These are phyloP conservation scores for Polyporus tsugae DNA, from an alignment of 1,284 basidiomycete genomes.

Conservation along the genomic window DNA sequence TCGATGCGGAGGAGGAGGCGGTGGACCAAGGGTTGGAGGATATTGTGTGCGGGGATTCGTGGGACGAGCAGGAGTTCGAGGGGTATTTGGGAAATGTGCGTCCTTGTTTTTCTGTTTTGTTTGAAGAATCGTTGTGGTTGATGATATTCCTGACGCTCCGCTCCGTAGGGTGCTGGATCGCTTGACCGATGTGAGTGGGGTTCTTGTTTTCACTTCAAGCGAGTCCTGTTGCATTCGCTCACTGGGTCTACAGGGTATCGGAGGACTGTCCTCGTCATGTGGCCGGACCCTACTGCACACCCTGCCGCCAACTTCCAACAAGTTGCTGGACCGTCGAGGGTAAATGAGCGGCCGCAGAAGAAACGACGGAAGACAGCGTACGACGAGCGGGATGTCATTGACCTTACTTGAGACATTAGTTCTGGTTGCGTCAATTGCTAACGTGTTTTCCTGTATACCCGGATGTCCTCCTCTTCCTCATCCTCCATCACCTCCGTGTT, in stretches of 20 bases:
- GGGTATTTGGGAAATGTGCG: neutral
- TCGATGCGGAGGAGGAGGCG: neutral
- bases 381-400: no score
- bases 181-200: neutral
- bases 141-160: neutral
- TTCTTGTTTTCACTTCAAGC: neutral
- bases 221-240: neutral
- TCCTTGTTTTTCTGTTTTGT: neutral
- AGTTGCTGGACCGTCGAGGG: no score
- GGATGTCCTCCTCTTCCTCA: neutral
- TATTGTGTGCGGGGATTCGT: neutral
- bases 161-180: neutral
- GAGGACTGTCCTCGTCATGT: neutral
- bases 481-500: neutral
- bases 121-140: no score
- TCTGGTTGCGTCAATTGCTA: conserved; percentile 17
- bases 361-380: no score
- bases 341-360: no score
- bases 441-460: neutral
- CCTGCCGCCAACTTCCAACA: no score
- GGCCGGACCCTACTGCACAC: neutral
- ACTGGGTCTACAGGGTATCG: neutral
- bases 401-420: conserved; percentile 8
- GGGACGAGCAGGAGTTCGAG: neutral
- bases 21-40: no score